These are phyloP conservation scores for Diaporthe aspalathi DNA, from an alignment of 2,329 filamentous ascomycete species.

Conservation along the genomic window DNA sequence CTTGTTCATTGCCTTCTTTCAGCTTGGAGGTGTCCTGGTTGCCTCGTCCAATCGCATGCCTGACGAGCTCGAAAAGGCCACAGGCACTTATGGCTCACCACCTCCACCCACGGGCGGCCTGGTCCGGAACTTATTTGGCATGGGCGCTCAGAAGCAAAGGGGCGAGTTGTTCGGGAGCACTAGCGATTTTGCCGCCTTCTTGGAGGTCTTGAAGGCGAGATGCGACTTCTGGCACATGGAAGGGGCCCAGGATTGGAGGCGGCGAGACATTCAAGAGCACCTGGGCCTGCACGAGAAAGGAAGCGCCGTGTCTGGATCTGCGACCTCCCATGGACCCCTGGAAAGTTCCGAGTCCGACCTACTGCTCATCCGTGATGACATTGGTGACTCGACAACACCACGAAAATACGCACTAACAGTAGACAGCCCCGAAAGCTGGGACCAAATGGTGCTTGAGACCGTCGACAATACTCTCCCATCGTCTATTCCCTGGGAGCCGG, in stretches of 20 bases:
- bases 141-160: conserved; percentile 49
- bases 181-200: conserved; percentile 80
- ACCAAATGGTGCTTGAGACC: conserved; percentile 37
- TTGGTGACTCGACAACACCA: conserved; percentile 41
- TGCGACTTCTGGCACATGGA: conserved; percentile 91
- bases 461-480: conserved; percentile 32
- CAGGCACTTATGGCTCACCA: conserved; percentile 74
- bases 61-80: conserved; percentile 81
- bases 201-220: conserved; percentile 79
- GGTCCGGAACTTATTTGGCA: conserved; percentile 60
- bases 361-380: conserved; percentile 32
- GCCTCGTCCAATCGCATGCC: conserved; percentile 88
- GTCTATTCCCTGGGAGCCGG: conserved; percentile 54
- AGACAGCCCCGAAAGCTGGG: conserved; percentile 47
- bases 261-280: conserved; percentile 56
- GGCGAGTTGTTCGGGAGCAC: conserved; percentile 68
- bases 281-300: conserved; percentile 6
- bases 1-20: conserved; percentile 83
- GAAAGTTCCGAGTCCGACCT: conserved; percentile 13
- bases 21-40: conserved; percentile 82
- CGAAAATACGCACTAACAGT: conserved; percentile 44
- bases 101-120: conserved; percentile 65
- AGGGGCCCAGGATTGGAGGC: conserved; percentile 77
- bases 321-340: not conserved
- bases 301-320: not conserved